phyloP scores from a whole-genome alignment of 2,329 filamentous ascomycete species.

The Xylaria sp. region DNA sequence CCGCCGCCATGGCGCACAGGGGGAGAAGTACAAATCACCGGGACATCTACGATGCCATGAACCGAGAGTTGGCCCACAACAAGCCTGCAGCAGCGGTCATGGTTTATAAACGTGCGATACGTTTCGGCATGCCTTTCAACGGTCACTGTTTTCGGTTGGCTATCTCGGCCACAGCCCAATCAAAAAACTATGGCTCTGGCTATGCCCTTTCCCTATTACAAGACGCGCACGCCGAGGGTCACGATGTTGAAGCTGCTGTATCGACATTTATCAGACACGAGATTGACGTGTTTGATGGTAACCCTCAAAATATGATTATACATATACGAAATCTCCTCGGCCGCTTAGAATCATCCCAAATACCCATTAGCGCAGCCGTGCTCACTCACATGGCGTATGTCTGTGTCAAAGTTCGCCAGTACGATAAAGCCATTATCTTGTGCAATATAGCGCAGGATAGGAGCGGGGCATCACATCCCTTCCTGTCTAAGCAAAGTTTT shows the following conservation, averaged over 20 bases:
- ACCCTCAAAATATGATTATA: slow-evolving; percentile 37
- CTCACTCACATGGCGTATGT: slow-evolving; percentile 44
- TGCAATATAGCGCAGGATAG: slow-evolving; percentile 44
- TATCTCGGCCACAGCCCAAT: slow-evolving; percentile 55
- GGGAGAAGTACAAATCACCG: slow-evolving; percentile 46
- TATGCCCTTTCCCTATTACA: slow-evolving; percentile 54
- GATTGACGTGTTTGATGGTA: slow-evolving; percentile 40
- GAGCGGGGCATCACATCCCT: slow-evolving; percentile 40
- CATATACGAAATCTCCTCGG: slow-evolving; percentile 43
- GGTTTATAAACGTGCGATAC: slow-evolving; percentile 53
- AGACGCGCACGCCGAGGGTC: slow-evolving; percentile 52
- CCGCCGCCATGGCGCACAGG: slow-evolving; percentile 39
- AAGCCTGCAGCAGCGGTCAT: slow-evolving; percentile 49
- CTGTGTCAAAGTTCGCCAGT: slow-evolving; percentile 39
- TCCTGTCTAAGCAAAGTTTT: slow-evolving; percentile 44
- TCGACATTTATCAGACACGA: slow-evolving; percentile 42
- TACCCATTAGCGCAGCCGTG: slow-evolving; percentile 40
- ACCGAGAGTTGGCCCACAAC: slow-evolving; percentile 49
- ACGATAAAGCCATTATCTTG: slow-evolving; percentile 42
- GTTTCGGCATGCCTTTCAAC: slow-evolving; percentile 51
- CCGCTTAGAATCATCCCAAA: slow-evolving; percentile 43
- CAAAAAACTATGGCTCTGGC: slow-evolving; percentile 44
- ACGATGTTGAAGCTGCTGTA: slow-evolving; percentile 54
- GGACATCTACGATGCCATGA: slow-evolving; percentile 55
- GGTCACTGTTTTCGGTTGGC: slow-evolving; percentile 59